Percentiles rank a stretch among this genome's conserved stretches.
Evolutionary conservation across 2,329 filamentous ascomycete genomes (phyloP).

Genomic region (Colletotrichum camelliae): DNA sequence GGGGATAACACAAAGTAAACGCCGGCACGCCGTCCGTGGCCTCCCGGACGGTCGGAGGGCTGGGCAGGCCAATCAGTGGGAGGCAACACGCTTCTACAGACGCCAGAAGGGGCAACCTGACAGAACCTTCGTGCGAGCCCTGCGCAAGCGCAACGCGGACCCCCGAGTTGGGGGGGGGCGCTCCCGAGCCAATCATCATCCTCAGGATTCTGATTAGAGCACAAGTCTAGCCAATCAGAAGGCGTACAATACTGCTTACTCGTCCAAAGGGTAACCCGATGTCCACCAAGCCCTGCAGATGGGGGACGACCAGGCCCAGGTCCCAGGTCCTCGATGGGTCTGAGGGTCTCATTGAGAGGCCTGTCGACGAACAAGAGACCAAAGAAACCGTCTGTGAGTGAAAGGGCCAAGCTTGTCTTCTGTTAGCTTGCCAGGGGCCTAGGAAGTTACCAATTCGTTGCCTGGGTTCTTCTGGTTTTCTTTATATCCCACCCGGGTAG

Average conservation of each 20-base stretch:
- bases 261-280: background rate
- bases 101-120: background rate
- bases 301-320: background rate
- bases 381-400: background rate
- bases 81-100: background rate
- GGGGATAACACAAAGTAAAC: background rate
- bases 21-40: background rate
- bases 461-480: background rate
- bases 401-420: background rate
- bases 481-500: background rate
- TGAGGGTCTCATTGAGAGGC: background rate
- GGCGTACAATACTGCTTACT: slow-evolving; percentile 3
- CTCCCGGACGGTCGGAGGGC: background rate
- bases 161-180: background rate
- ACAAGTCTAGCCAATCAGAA: background rate
- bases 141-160: background rate
- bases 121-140: background rate
- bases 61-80: background rate
- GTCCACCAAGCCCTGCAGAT: background rate
- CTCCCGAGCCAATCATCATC: background rate
- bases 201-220: background rate
- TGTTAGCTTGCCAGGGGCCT: background rate
- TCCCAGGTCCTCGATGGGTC: background rate
- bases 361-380: background rate
- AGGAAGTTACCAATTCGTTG: background rate